Conservation (phyloP, 306 rosid genomes). For the Fragaria ananassa region DNA sequence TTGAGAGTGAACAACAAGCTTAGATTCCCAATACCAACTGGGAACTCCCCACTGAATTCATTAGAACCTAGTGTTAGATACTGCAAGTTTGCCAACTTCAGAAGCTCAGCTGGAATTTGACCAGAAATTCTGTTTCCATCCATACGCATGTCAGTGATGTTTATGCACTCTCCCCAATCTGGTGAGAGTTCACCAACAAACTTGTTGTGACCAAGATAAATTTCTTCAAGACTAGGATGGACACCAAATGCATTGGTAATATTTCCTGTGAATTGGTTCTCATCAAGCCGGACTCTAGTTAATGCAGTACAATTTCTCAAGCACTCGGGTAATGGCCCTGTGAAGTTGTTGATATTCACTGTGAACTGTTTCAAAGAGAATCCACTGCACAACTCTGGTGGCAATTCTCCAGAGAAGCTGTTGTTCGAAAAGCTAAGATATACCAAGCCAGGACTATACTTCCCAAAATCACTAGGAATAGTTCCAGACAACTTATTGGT, state of each 20-base stretch:
- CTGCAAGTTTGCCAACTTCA: slow-evolving; percentile 33
- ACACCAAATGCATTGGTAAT: slow-evolving; percentile 45
- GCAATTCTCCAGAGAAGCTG: slow-evolving; percentile 63
- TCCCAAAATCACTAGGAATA: slow-evolving; percentile 58
- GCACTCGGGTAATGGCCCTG: slow-evolving; percentile 56
- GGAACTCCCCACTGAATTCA: slow-evolving; percentile 44
- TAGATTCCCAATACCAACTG: slow-evolving; percentile 45
- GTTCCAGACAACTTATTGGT: slow-evolving; percentile 48
- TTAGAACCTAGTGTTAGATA: slow-evolving; percentile 40
- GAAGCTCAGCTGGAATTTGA: slow-evolving; percentile 45
- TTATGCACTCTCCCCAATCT: slow-evolving; percentile 48
- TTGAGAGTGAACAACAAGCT: slow-evolving; percentile 34
- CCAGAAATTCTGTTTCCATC: slow-evolving; percentile 53
- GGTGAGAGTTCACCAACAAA: slow-evolving; percentile 54
- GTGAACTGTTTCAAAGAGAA: slow-evolving; percentile 19
- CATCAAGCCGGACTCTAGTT: slow-evolving; percentile 46
- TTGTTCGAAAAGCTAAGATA: slow-evolving; percentile 48
- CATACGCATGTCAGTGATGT: slow-evolving; percentile 40
- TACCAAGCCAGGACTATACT: slow-evolving; percentile 35
- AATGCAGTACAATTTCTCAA: slow-evolving; percentile 51
- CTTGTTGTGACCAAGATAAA: slow-evolving; percentile 35
- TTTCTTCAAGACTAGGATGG: slow-evolving; percentile 15
- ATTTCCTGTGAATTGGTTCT: slow-evolving; percentile 49
- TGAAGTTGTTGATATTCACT: slow-evolving; percentile 43
- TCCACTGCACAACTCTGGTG: slow-evolving; percentile 49